These are phyloP conservation scores for Colletotrichum liriopes DNA, from an alignment of 2,329 filamentous ascomycete species.

Conservation along the genomic window DNA sequence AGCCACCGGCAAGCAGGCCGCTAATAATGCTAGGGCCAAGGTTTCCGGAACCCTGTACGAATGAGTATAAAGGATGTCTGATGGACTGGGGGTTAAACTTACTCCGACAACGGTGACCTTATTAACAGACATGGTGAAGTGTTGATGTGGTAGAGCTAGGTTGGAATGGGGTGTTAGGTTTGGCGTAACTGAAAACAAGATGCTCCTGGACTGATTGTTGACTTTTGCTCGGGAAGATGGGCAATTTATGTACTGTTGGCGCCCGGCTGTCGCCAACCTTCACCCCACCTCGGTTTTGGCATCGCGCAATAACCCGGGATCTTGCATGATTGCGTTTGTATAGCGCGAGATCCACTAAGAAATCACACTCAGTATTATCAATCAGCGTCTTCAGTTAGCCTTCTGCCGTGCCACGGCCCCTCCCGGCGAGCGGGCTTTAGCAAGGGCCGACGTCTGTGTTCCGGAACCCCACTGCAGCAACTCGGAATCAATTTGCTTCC, in stretches of 20 bases:
- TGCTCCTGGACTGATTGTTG: neutral
- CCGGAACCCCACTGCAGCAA: neutral
- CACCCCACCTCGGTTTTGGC: conserved; percentile 17
- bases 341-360: conserved; percentile 23
- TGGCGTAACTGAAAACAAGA: too few relatives aligned
- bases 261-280: neutral
- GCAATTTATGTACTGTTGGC: conserved; percentile 6
- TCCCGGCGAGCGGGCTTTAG: conserved; percentile 1
- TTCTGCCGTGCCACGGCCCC: neutral
- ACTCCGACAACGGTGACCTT: conserved; percentile 56
- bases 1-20: conserved; percentile 54
- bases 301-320: conserved; percentile 34
- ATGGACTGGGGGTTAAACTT: conserved; percentile 37
- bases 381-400: neutral
- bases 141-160: neutral
- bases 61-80: conserved; percentile 8
- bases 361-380: conserved; percentile 1
- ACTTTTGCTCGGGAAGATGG: neutral
- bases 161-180: neutral
- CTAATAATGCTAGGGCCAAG: conserved; percentile 51
- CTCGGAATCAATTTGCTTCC: neutral
- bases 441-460: neutral
- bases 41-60: conserved; percentile 51
- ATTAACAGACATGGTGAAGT: conserved; percentile 49
- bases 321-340: conserved; percentile 22